Evolutionary conservation across 495 filamentous ascomycete genomes (phyloP), one percentile per base, ranked within the genome.

Genomic region (Neurospora sp.): DNA sequence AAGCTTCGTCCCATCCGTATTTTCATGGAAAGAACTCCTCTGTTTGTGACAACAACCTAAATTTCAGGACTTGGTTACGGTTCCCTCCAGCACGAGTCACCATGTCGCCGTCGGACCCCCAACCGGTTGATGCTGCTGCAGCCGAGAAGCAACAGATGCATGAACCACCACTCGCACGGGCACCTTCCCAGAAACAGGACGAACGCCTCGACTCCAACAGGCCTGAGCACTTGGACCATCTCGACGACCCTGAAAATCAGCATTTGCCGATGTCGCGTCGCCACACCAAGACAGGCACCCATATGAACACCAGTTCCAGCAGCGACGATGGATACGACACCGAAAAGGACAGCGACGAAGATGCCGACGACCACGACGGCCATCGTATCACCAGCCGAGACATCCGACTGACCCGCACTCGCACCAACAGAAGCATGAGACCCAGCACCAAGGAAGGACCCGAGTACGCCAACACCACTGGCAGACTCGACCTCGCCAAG

Each of bases 321-420:
- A 72, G 22, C 70, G 37, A 70, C 47, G 7, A 72, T 38, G 69
- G 47, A 8, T 61, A 35, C 5, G 53, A 61, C 8, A 61, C 53
- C 53, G 53, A 61, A 18, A 61, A 61, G 53, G 53, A 61, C 53
- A 61, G 53, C 69, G 38, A 72, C 20, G 71, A 72, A 45, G 35
- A 44, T 37, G 61, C 68, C n/a, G 44, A 71, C 44, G 72, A 78
- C 37, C 45, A 75, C 39, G 77, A 78, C 45, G 77, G 77, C 70
- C 73, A 75, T 70, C 77, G 77, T 31, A 76, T 76, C 27, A 76
- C 70, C 45, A 45, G 12, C 16, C 71, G 45, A 18, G 77, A 78
- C 4, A 74, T 77, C 4, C 73, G 73, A 44, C 71, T 65, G 18
- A 41, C 65, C 39, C 16, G 47, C 31, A 69, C n/a, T 69, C 70